phyloP scores from a whole-genome alignment of 768 basidiomycete species.

The Scleroderma citrinum region DNA sequence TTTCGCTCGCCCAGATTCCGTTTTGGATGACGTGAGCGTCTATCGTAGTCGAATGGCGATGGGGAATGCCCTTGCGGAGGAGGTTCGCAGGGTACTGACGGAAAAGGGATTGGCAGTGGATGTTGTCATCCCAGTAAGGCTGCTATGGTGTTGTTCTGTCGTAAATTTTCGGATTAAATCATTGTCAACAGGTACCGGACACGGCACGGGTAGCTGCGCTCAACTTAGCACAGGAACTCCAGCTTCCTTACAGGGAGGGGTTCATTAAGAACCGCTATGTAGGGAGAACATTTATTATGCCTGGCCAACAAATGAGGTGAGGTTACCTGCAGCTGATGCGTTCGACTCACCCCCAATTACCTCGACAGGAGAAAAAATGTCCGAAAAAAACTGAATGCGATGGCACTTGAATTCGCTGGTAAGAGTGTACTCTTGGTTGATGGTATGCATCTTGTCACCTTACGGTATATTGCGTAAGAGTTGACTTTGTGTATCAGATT shows the following conservation, averaged over 20 bases:
- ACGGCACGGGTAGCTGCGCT: conserved; percentile 94
- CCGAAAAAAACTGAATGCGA: conserved; percentile 91
- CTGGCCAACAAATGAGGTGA: conserved; percentile 91
- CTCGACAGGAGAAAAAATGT: conserved; percentile 86
- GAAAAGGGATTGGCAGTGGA: conserved; percentile 72
- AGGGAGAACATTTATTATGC: conserved; percentile 99
- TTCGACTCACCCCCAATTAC: background rate
- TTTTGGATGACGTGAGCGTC: conserved; percentile 94
- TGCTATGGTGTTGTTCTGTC: background rate
- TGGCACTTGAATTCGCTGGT: conserved; percentile 91
- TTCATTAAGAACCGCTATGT: conserved; percentile 99
- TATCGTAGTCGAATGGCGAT: conserved; percentile 99
- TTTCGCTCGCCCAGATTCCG: conserved; percentile 96
- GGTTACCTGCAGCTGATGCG: background rate
- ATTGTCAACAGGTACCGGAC: conserved; percentile 70
- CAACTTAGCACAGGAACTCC: conserved; percentile 86
- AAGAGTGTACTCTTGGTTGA: conserved; percentile 96
- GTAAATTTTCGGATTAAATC: background rate
- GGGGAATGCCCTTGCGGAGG: conserved; percentile 91
- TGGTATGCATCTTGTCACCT: conserved; percentile 43
- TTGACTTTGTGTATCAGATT: conserved; percentile 49
- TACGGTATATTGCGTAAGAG: background rate
- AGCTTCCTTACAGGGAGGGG: conserved; percentile 92
- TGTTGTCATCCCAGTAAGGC: conserved; percentile 88
- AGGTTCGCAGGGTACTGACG: conserved; percentile 69